Evolutionary conservation across 768 basidiomycete genomes (phyloP).

Genomic region (Rhodotorula diobovata): DNA sequence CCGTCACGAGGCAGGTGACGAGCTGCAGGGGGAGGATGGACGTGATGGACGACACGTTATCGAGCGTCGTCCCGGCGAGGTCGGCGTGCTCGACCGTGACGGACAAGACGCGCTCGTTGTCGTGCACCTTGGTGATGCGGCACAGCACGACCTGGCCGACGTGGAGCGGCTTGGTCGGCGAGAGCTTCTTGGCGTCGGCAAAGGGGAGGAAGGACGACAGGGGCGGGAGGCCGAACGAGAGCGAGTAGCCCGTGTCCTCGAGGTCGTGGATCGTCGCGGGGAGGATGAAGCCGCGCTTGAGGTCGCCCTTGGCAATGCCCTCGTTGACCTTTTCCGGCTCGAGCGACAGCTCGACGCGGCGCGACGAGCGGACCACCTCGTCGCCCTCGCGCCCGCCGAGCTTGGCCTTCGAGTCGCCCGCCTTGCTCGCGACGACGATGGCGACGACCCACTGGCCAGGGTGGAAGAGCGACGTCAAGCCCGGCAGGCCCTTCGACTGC

Average conservation of each 20-base stretch:
- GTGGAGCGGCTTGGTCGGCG: slow-evolving; percentile 49
- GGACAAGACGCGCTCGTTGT: slow-evolving; percentile 73
- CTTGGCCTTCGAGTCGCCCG: slow-evolving; percentile 60
- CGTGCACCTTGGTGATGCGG: slow-evolving; percentile 63
- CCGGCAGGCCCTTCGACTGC: slow-evolving; percentile 56
- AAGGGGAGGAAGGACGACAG: slow-evolving; percentile 79
- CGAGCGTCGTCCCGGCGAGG: slow-evolving; percentile 57
- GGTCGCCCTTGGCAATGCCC: slow-evolving; percentile 70
- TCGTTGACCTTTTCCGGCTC: slow-evolving; percentile 77
- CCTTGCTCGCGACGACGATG: slow-evolving; percentile 65
- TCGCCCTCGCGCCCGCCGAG: slow-evolving; percentile 61
- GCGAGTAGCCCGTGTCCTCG: slow-evolving; percentile 89
- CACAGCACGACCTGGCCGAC: slow-evolving; percentile 67
- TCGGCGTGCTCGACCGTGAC: slow-evolving; percentile 57
- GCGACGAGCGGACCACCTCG: slow-evolving; percentile 62
- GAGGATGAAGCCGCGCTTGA: slow-evolving; percentile 68
- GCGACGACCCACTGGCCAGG: slow-evolving; percentile 83
- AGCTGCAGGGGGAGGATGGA: slow-evolving; percentile 82
- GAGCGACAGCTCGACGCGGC: slow-evolving; percentile 78
- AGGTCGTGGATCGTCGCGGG: slow-evolving; percentile 71
- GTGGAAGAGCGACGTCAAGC: slow-evolving; percentile 67
- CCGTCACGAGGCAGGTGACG: slow-evolving; percentile 76
- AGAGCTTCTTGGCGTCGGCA: slow-evolving; percentile 58
- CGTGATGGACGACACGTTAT: slow-evolving; percentile 70
- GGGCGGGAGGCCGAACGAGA: slow-evolving; percentile 69